Conservation (phyloP, 768 basidiomycete species). For the Pulveroboletus sp. region DNA sequence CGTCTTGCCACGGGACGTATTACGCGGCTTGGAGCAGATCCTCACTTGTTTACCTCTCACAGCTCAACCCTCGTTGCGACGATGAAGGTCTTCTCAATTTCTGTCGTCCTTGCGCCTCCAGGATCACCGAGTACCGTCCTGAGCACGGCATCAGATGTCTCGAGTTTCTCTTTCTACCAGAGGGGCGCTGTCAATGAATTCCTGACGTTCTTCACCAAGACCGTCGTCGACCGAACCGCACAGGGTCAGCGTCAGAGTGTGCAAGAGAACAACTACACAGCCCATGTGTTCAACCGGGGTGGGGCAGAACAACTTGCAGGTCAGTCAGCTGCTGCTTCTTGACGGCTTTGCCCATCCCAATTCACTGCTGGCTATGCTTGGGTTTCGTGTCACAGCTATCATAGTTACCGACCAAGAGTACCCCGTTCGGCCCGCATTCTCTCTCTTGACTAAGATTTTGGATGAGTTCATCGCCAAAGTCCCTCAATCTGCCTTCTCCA, state of each 20-base stretch:
- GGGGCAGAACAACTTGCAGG: constrained; percentile 84
- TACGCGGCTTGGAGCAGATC: no score
- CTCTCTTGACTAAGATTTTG: constrained; percentile 84
- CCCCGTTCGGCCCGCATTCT: constrained; percentile 94
- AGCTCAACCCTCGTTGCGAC: constrained; percentile 14
- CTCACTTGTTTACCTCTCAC: constrained; percentile 1
- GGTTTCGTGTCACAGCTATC: constrained; percentile 50
- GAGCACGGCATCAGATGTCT: constrained; percentile 69
- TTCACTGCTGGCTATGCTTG: constrained; percentile 5
- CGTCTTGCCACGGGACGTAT: no score
- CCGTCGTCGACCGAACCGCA: constrained; percentile 82
- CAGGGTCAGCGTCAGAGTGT: constrained; percentile 90
- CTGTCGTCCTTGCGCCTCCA: constrained; percentile 64
- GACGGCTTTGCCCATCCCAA: background rate
- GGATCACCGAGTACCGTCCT: constrained; percentile 62
- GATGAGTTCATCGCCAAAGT: constrained; percentile 88
- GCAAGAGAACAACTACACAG: constrained; percentile 89
- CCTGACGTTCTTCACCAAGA: constrained; percentile 90
- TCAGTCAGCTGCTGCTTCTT: constrained; percentile 31
- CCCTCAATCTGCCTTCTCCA: constrained; percentile 62
- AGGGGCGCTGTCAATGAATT: constrained; percentile 84
- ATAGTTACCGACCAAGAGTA: constrained; percentile 96
- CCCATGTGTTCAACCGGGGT: constrained; percentile 89
- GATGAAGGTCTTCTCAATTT: constrained; percentile 88
- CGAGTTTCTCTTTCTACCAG: constrained; percentile 93